Base-by-base conservation (phyloP, 495 filamentous ascomycete genomes). In the Aspergillus incahuasiensis region DNA sequence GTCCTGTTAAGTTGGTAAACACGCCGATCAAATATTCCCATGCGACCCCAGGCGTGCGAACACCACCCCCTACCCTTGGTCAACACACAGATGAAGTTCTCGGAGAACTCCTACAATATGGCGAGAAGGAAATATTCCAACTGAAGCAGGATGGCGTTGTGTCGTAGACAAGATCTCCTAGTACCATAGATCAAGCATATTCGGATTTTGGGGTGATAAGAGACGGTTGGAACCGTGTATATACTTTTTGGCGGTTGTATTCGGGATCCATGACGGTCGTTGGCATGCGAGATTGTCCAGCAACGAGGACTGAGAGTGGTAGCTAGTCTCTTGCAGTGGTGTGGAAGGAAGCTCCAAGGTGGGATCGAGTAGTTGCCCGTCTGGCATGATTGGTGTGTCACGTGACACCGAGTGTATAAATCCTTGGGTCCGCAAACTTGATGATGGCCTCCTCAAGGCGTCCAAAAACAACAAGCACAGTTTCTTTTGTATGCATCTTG, bases 21-120 rank as follows among this genome's bases (percentile, higher is more conserved):
- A 92, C 92, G n/a, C 94, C 94, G 0, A 84, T 98, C 56, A 98
- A 98, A 69, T 97, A 90, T 70, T 96, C 90, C 9, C 82, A 91
- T 48, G 86, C 87, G 9, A 82, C 78, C 52, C 90, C 92, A 1
- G 77, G 84, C n/a, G 82, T 95, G 13, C 74, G 92, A 5, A 88
- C 74, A 6, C 82, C 90, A 19, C 94, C 94, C 42, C 94, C 94
- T 11, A 87, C 86, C 4, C 72, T 98, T 40, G 94, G 94, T 0
- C 85, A 98, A 68, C 94, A 98, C 72, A 97, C 94, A 1, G 79
- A 94, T 61, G 91, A 97, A 71, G 78, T 98, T 2, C 71, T 98
- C 52, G 62, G 71, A 22, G 80, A 83, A 1, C 61, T 89, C 22
- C 71, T 97, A 18, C 83, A 86, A 0, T 76, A 91, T 61, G 78